Evolutionary conservation across 2,329 filamentous ascomycete genomes (phyloP).

Genomic region (Fragosphaeria purpurea): DNA sequence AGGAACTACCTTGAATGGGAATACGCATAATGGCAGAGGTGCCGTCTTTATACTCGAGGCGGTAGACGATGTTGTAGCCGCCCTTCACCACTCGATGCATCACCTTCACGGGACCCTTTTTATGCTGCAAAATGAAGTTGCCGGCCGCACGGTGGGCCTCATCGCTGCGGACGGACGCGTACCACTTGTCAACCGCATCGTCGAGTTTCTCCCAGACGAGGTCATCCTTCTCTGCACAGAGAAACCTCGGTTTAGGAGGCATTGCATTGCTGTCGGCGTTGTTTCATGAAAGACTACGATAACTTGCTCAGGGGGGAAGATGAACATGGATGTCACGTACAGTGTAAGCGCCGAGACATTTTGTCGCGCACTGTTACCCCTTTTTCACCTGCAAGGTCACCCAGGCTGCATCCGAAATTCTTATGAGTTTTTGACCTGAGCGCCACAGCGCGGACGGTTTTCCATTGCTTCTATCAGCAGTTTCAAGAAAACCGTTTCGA

Average conservation of each 20-base stretch:
- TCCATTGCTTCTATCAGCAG: no score
- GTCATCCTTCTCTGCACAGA: background rate
- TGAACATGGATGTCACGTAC: no score
- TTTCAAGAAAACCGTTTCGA: no score
- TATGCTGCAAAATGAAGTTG: conserved; percentile 7
- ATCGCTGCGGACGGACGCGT: background rate
- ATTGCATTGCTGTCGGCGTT: background rate
- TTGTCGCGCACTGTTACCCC: no score
- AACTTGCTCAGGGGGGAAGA: no score
- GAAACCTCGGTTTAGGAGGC: background rate
- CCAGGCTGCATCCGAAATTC: no score
- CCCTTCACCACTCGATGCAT: conserved; percentile 19
- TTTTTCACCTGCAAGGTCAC: no score
- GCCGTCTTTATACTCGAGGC: conserved; percentile 22
- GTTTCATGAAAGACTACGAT: no score
- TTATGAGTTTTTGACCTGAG: no score
- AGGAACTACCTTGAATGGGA: conserved; percentile 7
- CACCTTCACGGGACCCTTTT: conserved; percentile 12
- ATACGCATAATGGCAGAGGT: conserved; percentile 21
- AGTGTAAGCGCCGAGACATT: no score
- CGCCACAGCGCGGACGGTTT: no score
- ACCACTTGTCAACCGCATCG: background rate
- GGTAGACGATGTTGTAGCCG: conserved; percentile 22
- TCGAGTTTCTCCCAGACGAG: conserved; percentile 1
- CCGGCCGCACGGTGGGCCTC: background rate